Conservation (phyloP, 2,329 filamentous ascomycete genomes). For the Cladosporium colombiae region DNA sequence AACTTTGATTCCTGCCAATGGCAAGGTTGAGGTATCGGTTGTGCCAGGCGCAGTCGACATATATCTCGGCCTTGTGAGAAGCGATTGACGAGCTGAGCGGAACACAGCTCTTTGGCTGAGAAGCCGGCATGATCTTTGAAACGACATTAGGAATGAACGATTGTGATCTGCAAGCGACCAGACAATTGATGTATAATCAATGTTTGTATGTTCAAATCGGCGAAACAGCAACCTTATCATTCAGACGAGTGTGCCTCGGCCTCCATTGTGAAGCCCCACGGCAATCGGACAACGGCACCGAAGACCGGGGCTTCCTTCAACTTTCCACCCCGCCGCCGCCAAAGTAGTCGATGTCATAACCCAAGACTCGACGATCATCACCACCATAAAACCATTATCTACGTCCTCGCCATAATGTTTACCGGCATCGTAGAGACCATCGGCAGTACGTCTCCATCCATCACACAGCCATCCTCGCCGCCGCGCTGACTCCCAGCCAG, state of each 20-base stretch:
- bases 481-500: constrained; percentile 53
- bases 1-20: constrained; percentile 82
- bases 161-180: background rate
- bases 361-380: constrained; percentile 15
- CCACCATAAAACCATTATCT: constrained; percentile 8
- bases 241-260: constrained; percentile 6
- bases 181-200: background rate
- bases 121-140: constrained; percentile 26
- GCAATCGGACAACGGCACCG: constrained; percentile 10
- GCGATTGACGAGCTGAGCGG: constrained; percentile 16
- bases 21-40: constrained; percentile 53
- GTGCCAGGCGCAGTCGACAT: constrained; percentile 45
- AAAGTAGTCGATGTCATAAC: background rate
- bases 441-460: constrained; percentile 66
- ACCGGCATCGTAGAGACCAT: constrained; percentile 92
- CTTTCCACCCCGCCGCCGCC: constrained; percentile 8
- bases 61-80: constrained; percentile 34
- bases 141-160: constrained; percentile 23
- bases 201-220: background rate
- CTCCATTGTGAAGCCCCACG: constrained; percentile 7
- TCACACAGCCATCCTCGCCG: constrained; percentile 33
- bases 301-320: constrained; percentile 11
- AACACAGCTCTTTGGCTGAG: constrained; percentile 21
- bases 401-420: constrained; percentile 66
- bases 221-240: background rate